These are phyloP conservation scores for Ailanthus altissimus DNA, from an alignment of 345 rosid species.

Conservation along the genomic window DNA sequence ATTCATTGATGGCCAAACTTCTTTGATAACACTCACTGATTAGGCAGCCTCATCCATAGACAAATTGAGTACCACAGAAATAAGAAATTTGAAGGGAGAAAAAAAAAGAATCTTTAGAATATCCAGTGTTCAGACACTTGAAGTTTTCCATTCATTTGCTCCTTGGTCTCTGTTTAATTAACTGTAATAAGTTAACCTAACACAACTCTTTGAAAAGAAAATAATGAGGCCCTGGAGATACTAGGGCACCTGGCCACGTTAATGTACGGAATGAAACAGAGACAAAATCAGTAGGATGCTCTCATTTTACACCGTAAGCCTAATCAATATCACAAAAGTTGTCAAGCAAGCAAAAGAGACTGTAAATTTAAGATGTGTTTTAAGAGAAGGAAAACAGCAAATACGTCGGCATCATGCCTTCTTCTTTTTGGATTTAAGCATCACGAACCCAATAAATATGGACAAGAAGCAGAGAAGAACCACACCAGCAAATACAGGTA, in stretches of 20 bases:
- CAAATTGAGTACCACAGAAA: not conserved
- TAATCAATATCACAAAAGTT: not conserved
- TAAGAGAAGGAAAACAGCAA: not conserved
- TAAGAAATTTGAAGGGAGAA: not conserved
- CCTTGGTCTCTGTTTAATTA: not conserved
- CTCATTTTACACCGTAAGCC: not conserved
- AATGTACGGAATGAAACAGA: too few species aligned
- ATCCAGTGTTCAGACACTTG: not conserved
- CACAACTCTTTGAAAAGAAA: not conserved
- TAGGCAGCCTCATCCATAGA: not conserved
- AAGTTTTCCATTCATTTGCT: not conserved
- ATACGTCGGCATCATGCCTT: slow-evolving; percentile 41
- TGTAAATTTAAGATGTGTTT: not conserved
- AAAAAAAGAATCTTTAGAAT: not conserved
- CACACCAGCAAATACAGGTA: slow-evolving; percentile 75
- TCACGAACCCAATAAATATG: slow-evolving; percentile 74
- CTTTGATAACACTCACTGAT: not conserved
- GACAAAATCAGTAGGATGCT: not conserved
- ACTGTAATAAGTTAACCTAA: not conserved
- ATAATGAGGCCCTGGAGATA: not conserved
- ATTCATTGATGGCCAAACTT: too few species aligned
- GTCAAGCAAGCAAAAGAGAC: not conserved
- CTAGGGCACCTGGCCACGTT: not conserved
- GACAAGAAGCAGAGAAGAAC: slow-evolving; percentile 63
- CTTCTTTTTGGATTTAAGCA: slow-evolving; percentile 85